Evolutionary conservation across 108 stramenopile genomes (phyloP), one percentile per base, ranked within the genome.

Genomic region (Ochromonas danica): DNA sequence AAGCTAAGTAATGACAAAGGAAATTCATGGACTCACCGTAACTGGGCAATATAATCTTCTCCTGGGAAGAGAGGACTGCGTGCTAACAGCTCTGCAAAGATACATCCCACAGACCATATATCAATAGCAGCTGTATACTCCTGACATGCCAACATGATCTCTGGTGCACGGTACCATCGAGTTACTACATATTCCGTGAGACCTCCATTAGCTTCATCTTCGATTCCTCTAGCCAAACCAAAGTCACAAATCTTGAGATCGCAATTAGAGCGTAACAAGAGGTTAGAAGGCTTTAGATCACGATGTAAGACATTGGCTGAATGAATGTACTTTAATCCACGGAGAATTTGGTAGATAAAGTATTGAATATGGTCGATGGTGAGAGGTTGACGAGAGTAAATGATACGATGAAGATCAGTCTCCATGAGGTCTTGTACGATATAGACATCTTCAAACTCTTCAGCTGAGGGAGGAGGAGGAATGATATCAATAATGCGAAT

Each of bases 11-110:
- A 84, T 85, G n/a, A 84, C n/a, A n/a, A n/a, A n/a, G n/a, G n/a
- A n/a, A n/a, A n/a, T n/a, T n/a, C n/a, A n/a, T 75, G 78, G 61
- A n/a, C n/a, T n/a, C n/a, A n/a, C n/a, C n/a, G 84, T 84, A 88
- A 92, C 94, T 99, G 98, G 89, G 98, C 94, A 80, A 99, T 97
- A 87, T 98, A 99, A 84, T 99, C 97, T 39, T 99, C 95, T 38
- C 98, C 98, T 1, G 97, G 94, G 84, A 99, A 97, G 71, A 93
- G 92, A 40, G 98, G 96, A 84, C 96, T 95, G 31, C 97, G 81
- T 0, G 87, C 88, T 38, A 98, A 87, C 36, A 99, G 91, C 83
- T 99, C 98, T 42, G 95, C 98, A 80, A 99, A 96, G 74, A 99
- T 97, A 81, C 98, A 99, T 1, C 98, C 98, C 2, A 97, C 96